Conservation (phyloP, 1,139 yeast species). For the Blastobotrys serpentis region DNA sequence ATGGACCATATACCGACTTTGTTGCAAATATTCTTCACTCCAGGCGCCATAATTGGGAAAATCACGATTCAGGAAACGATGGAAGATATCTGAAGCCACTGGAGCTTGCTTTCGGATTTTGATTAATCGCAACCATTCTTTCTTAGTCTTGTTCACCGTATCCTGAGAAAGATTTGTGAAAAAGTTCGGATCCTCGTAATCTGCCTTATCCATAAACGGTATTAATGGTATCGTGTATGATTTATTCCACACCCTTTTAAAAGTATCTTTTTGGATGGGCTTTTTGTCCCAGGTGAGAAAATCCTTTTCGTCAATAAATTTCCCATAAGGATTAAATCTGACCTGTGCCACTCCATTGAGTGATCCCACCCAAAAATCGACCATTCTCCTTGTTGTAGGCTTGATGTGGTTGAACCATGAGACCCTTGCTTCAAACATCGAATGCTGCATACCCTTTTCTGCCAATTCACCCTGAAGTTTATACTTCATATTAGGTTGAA, state of each 20-base stretch:
- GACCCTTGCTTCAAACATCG: no score
- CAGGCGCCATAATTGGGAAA: background rate
- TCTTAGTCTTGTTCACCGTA: background rate
- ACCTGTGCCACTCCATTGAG: no score
- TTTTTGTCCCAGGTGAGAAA: no score
- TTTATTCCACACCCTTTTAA: background rate
- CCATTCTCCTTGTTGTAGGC: no score
- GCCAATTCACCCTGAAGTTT: no score
- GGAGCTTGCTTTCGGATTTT: background rate
- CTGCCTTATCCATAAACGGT: background rate
- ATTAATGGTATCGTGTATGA: background rate
- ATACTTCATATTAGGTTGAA: no score
- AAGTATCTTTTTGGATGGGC: no score
- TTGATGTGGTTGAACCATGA: no score
- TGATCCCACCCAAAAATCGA: no score
- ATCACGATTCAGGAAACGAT: background rate
- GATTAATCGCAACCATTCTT: background rate
- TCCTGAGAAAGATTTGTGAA: background rate
- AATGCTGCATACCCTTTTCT: no score
- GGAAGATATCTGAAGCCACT: background rate
- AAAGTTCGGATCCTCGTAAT: background rate
- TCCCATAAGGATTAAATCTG: no score
- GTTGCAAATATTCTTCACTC: background rate
- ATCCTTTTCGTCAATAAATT: no score
- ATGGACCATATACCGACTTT: background rate